Conservation (phyloP, 805 yeast species). For the Wickerhamomyces tratensis region DNA sequence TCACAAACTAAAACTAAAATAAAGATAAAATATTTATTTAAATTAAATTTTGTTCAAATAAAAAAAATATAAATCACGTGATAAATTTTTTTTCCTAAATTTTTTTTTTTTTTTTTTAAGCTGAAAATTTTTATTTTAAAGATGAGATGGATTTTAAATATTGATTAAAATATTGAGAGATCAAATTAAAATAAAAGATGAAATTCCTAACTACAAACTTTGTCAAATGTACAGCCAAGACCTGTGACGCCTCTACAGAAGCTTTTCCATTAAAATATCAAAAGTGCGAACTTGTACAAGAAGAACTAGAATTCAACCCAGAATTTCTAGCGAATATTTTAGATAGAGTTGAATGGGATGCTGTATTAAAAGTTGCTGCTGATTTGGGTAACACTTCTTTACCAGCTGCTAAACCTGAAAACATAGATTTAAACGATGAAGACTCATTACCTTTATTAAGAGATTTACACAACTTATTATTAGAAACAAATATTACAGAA, state of each 20-base stretch:
- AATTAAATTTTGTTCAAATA: too few relatives aligned
- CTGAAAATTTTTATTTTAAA: too few relatives aligned
- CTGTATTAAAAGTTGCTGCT: slow-evolving; percentile 63
- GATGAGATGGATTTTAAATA: too few relatives aligned
- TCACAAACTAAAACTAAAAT: too few relatives aligned
- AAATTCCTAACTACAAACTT: slow-evolving; percentile 93
- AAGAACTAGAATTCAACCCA: slow-evolving; percentile 68
- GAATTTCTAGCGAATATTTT: slow-evolving; percentile 70
- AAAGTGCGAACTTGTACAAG: slow-evolving; percentile 63
- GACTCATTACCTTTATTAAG: slow-evolving; percentile 45
- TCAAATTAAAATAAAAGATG: slow-evolving; percentile 34
- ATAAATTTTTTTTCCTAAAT: too few relatives aligned
- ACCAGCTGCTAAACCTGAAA: slow-evolving; percentile 54
- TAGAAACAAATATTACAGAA: slow-evolving; percentile 80
- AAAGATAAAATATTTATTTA: too few relatives aligned
- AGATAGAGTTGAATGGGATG: slow-evolving; percentile 84
- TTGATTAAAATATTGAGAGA: too few relatives aligned
- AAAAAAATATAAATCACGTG: too few relatives aligned
- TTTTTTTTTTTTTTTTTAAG: too few relatives aligned
- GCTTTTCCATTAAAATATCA: slow-evolving; percentile 74
- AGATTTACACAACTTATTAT: slow-evolving; percentile 67
- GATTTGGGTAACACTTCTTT: slow-evolving; percentile 60
- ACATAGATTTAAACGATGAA: slow-evolving; percentile 14
- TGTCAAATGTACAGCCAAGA: slow-evolving; percentile 83
- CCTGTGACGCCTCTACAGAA: slow-evolving; percentile 63